Conservation (phyloP, 164 flowering plant species). For the Litsea cubeba region DNA sequence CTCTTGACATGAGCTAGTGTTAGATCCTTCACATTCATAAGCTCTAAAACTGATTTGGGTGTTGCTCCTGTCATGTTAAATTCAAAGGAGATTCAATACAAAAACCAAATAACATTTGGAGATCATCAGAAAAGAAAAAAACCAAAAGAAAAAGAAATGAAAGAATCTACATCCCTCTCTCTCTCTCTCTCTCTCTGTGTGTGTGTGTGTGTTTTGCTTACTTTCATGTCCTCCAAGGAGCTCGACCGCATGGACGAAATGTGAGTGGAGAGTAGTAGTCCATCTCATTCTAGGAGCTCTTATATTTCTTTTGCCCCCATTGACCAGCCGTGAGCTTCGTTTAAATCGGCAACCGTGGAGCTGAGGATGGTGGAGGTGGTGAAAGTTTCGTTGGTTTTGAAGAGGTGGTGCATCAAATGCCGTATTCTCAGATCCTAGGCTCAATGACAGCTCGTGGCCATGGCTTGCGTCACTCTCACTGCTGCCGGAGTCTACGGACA, state of each 20-base stretch:
- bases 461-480: conserved; percentile 73
- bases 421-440: conserved; percentile 48
- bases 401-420: conserved; percentile 13
- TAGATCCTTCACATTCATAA: conserved; percentile 94
- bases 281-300: conserved; percentile 98
- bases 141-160: background rate
- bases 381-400: conserved; percentile 14
- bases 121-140: background rate
- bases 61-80: conserved; percentile 65
- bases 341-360: conserved; percentile 56
- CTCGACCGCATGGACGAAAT: conserved; percentile 92
- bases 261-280: conserved; percentile 93
- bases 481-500: conserved; percentile 51
- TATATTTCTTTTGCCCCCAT: conserved; percentile 51
- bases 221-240: conserved; percentile 98
- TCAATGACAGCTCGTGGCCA: conserved; percentile 54
- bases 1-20: conserved; percentile 95
- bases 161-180: background rate
- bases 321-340: conserved; percentile 40
- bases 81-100: background rate
- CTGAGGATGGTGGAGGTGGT: conserved; percentile 44
- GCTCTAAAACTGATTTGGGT: conserved; percentile 83
- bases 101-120: background rate
- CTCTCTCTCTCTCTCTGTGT: background rate
- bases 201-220: conserved; percentile 36